Conservation (phyloP, 2,329 filamentous ascomycete genomes). For the Penicillium hesseltinei region DNA sequence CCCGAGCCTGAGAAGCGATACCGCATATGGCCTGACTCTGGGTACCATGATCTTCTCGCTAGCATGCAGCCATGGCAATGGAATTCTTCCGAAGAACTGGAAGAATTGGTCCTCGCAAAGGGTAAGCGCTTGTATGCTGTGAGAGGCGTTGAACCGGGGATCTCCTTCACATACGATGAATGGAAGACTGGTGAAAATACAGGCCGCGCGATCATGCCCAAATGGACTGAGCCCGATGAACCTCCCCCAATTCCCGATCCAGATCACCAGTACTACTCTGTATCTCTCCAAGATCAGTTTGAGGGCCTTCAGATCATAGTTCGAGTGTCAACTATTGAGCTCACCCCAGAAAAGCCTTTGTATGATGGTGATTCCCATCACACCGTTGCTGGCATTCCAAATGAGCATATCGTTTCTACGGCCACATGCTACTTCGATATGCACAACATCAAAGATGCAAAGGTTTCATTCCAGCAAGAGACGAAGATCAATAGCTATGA, state of each 20-base stretch:
- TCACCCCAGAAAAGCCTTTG: conserved; percentile 5
- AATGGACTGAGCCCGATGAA: not conserved
- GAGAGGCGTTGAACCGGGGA: conserved; percentile 6
- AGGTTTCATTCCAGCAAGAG: conserved; percentile 7
- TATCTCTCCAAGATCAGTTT: conserved; percentile 9
- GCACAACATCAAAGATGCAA: conserved; percentile 8
- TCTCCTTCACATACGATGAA: conserved; percentile 13
- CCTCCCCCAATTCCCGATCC: not conserved
- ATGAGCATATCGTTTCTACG: conserved; percentile 11
- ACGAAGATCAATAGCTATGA: not conserved
- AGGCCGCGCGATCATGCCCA: conserved; percentile 6
- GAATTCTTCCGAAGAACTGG: not conserved
- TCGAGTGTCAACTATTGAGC: conserved; percentile 6
- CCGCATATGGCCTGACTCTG: conserved; percentile 1
- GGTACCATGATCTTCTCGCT: conserved; percentile 1
- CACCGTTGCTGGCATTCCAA: conserved; percentile 2
- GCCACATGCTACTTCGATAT: conserved; percentile 10
- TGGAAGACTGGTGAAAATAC: conserved; percentile 7
- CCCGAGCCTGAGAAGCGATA: conserved; percentile 3
- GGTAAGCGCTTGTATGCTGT: not conserved
- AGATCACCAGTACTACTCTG: conserved; percentile 10
- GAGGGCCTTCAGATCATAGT: conserved; percentile 7
- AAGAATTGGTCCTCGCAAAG: not conserved
- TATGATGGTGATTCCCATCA: conserved; percentile 5
- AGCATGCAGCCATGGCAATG: not conserved